Percentiles rank a stretch among this genome's conserved stretches.
Conservation (phyloP, 345 rosid species). For the Salix viminalis region DNA sequence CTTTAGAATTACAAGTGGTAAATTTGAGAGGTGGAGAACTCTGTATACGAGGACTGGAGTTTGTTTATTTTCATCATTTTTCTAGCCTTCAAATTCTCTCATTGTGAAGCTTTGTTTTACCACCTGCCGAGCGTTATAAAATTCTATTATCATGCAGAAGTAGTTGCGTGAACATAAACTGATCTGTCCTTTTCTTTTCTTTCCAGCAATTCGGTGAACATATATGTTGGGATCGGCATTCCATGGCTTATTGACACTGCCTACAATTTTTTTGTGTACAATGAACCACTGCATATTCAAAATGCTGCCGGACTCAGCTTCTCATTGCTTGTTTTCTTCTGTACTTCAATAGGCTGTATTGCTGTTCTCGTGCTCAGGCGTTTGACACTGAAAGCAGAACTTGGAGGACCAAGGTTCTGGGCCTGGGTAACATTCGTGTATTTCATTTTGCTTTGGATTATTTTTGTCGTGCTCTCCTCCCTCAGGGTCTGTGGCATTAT, state of each 20-base stretch:
- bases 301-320: constrained; percentile 75
- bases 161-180: background rate
- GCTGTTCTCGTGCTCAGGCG: constrained; percentile 71
- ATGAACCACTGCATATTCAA: constrained; percentile 59
- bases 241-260: constrained; percentile 91
- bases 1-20: no score
- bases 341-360: constrained; percentile 72
- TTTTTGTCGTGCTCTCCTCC: constrained; percentile 74
- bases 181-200: background rate
- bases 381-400: constrained; percentile 70
- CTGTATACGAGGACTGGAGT: background rate
- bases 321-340: constrained; percentile 75
- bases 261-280: constrained; percentile 66
- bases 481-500: constrained; percentile 58
- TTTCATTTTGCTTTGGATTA: constrained; percentile 74
- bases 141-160: background rate
- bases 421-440: constrained; percentile 66
- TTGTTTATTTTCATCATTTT: background rate
- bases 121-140: background rate
- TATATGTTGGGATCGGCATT: constrained; percentile 82
- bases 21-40: background rate
- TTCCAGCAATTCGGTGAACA: constrained; percentile 88
- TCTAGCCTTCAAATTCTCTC: background rate
- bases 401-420: constrained; percentile 86
- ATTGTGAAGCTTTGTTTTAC: background rate